phyloP scores from a whole-genome alignment of 106 monocot genomes.

The Dioscorea zingiberensis region DNA sequence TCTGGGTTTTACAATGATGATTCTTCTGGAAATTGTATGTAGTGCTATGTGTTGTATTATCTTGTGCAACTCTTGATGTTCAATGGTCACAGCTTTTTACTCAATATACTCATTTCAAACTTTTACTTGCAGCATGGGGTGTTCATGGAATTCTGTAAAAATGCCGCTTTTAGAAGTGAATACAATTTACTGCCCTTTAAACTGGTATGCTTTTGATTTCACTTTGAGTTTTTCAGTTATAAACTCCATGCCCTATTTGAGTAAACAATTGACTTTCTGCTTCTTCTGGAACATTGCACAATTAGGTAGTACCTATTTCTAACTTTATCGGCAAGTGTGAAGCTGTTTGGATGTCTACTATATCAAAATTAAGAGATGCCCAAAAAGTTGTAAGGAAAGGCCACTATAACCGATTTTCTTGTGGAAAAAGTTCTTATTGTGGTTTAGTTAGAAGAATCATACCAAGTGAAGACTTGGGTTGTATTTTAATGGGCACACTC shows the following conservation, averaged over 20 bases:
- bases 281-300: neutral
- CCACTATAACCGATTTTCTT: conserved; percentile 6
- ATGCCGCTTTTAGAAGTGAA: conserved; percentile 6
- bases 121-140: conserved; percentile 53
- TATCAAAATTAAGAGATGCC: conserved; percentile 16
- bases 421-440: conserved; percentile 32
- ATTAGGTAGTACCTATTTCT: conserved; percentile 69
- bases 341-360: conserved; percentile 37
- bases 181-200: conserved; percentile 17
- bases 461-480: conserved; percentile 66
- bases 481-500: conserved; percentile 61
- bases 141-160: conserved; percentile 66
- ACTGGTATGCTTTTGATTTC: conserved; percentile 37
- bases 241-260: no score
- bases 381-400: neutral
- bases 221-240: no score
- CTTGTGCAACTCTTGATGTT: neutral
- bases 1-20: no score
- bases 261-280: neutral
- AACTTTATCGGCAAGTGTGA: conserved; percentile 60
- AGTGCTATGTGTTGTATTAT: neutral
- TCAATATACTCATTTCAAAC: neutral
- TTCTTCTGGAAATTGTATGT: neutral
- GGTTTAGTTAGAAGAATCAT: conserved; percentile 49
- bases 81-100: neutral